Evolutionary conservation across 306 rosid genomes (phyloP), one percentile per base, ranked within the genome.

Genomic region (Rubus parviflorus): DNA sequence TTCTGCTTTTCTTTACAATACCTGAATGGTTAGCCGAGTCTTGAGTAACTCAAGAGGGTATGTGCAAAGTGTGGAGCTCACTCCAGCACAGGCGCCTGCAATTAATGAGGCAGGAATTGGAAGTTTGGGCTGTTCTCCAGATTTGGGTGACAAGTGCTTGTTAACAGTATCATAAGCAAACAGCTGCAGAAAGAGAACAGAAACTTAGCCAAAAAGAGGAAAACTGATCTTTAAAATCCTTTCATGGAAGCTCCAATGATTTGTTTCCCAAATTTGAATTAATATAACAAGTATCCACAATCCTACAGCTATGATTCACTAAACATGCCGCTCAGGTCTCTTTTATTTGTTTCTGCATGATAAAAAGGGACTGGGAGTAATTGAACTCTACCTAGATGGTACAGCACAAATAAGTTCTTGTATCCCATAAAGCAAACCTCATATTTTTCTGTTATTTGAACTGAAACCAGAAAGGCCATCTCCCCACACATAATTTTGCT

Each of bases 31-130:
- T 83, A 95, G 86, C 70, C 99, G 90, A 48, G 99, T 95, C 83
- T 95, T 95, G 68, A 95, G 82, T 75, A 95, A 82, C 81, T 95
- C 99, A 22, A 95, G 99, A 13, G 99, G 97, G 79, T 95, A 92
- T 7, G 97, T 95, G 82, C 86, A 85, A 41, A 95, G 51, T 19
- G 99, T 95, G 60, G 99, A 91, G 84, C 97, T 92, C 42, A 95
- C 97, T 83, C 99, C 99, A 64, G 98, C 99, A 85, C 97, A 92
- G 49, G 99, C 99, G 22, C 99, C 99, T 20, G 99, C 99, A 73
- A 95, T 68, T 83, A 95, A 81, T 0, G 99, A 95, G 45, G 99
- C 92, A 53, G 99, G 97, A 79, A 95, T 77, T 16, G 89, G 91
- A 73, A 89, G 73, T 80, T 85, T 95, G 77, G 91, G 76, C 68